These are phyloP conservation scores for Dioscorea zingiberensis DNA, from an alignment of 106 monocot species.

Conservation along the genomic window DNA sequence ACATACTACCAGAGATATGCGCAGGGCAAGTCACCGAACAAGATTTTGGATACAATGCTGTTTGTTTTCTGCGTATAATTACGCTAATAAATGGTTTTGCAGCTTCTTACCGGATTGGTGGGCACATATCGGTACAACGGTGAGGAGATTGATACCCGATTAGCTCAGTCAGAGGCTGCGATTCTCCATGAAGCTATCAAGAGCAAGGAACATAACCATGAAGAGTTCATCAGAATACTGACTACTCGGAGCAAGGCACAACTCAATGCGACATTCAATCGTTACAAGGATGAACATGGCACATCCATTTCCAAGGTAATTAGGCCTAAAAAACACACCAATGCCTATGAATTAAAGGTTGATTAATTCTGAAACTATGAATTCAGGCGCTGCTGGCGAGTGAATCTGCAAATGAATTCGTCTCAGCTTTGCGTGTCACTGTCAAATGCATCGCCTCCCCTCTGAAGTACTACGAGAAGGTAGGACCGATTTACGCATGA, in stretches of 20 bases:
- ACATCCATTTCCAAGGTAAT: constrained; percentile 60
- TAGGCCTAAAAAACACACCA: too few relatives aligned
- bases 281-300: constrained; percentile 65
- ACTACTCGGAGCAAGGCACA: constrained; percentile 92
- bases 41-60: not conserved
- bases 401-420: constrained; percentile 40
- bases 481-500: too few relatives aligned
- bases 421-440: constrained; percentile 34
- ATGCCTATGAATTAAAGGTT: not conserved
- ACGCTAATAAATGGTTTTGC: not conserved
- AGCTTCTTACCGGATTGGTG: constrained; percentile 71
- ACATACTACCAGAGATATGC: constrained; percentile 27
- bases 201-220: constrained; percentile 39
- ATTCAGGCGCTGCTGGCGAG: constrained; percentile 34
- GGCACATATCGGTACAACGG: constrained; percentile 69
- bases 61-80: not conserved
- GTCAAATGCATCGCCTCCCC: constrained; percentile 54
- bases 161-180: constrained; percentile 64
- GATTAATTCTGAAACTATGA: not conserved
- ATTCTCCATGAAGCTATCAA: constrained; percentile 49
- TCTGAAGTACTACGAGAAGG: constrained; percentile 80
- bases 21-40: constrained; percentile 23
- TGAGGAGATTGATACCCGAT: constrained; percentile 30
- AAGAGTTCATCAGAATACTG: constrained; percentile 69
- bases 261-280: constrained; percentile 78